Percentiles rank a stretch among this genome's conserved stretches.
phyloP scores from a whole-genome alignment of 257 asterid species.

The Datura wrightii region DNA sequence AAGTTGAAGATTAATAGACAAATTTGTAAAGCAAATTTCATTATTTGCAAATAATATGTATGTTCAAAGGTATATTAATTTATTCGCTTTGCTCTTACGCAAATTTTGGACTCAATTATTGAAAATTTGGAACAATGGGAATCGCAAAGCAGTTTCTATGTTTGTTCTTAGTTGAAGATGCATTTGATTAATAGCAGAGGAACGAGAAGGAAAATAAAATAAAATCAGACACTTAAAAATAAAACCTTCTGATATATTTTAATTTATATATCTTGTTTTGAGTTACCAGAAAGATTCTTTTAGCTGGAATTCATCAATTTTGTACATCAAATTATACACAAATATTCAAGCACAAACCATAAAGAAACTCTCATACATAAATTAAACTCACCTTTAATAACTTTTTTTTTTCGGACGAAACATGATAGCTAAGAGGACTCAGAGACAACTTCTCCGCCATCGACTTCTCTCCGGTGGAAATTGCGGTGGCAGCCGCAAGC shows the following conservation, averaged over 20 bases:
- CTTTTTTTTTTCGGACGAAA: neutral
- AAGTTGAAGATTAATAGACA: neutral
- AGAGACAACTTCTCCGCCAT: conserved; percentile 46
- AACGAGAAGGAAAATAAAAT: neutral
- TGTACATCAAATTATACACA: conserved; percentile 30
- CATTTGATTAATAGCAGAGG: neutral
- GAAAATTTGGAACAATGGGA: neutral
- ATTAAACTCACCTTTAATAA: conserved; percentile 13
- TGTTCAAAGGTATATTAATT: too few species aligned
- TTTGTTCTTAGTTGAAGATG: neutral
- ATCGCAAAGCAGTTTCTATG: neutral
- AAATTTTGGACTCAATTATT: neutral
- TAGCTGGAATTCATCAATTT: conserved; percentile 20
- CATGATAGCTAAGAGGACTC: conserved; percentile 40
- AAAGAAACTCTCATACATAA: neutral
- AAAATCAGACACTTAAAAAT: neutral
- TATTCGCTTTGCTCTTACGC: neutral
- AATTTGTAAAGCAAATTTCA: neutral
- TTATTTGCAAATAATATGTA: too few species aligned
- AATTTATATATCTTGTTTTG: conserved; percentile 1
- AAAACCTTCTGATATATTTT: neutral
- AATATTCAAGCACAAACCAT: conserved; percentile 25
- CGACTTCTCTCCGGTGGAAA: conserved; percentile 62
- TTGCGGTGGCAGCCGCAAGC: conserved; percentile 77
- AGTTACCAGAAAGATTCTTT: conserved; percentile 31